Evolutionary conservation across 495 filamentous ascomycete genomes (phyloP).

Genomic region (Lasiosphaeris hirsuta): DNA sequence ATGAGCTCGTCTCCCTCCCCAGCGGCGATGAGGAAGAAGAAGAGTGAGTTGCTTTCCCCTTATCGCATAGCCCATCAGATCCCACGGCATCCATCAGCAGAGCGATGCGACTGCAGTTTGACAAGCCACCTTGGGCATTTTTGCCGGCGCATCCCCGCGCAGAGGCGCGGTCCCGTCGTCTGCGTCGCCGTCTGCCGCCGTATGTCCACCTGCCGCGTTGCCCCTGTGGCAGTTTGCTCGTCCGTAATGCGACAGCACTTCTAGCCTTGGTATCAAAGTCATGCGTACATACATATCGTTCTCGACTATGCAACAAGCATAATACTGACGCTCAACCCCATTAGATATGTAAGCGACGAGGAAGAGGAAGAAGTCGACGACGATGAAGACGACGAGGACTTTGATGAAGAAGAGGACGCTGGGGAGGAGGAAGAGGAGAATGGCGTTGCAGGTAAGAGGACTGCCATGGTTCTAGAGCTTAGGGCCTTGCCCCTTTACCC

Average conservation of each 20-base stretch:
- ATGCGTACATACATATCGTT: no score
- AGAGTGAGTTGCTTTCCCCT: conserved; percentile 41
- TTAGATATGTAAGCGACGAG: conserved; percentile 37
- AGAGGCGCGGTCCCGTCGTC: neutral
- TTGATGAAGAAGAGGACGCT: conserved; percentile 36
- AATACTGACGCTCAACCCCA: conserved; percentile 8
- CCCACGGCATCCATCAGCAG: conserved; percentile 10
- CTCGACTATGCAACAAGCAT: neutral
- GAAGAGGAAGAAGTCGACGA: conserved; percentile 37
- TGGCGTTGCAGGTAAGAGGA: conserved; percentile 25
- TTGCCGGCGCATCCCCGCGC: conserved; percentile 26
- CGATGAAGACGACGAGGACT: conserved; percentile 36
- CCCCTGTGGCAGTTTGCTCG: neutral
- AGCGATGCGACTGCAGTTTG: conserved; percentile 22
- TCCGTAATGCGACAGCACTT: no score
- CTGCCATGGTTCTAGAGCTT: neutral
- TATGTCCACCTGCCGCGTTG: neutral
- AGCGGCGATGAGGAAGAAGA: conserved; percentile 51
- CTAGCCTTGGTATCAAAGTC: no score
- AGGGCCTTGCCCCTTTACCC: neutral
- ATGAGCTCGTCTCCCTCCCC: conserved; percentile 52
- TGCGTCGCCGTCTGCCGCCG: neutral
- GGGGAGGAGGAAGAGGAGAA: conserved; percentile 30
- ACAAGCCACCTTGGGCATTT: neutral
- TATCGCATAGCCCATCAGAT: conserved; percentile 12